These are phyloP conservation scores for Suillus lakei DNA, from an alignment of 768 basidiomycete genomes.

Conservation along the genomic window DNA sequence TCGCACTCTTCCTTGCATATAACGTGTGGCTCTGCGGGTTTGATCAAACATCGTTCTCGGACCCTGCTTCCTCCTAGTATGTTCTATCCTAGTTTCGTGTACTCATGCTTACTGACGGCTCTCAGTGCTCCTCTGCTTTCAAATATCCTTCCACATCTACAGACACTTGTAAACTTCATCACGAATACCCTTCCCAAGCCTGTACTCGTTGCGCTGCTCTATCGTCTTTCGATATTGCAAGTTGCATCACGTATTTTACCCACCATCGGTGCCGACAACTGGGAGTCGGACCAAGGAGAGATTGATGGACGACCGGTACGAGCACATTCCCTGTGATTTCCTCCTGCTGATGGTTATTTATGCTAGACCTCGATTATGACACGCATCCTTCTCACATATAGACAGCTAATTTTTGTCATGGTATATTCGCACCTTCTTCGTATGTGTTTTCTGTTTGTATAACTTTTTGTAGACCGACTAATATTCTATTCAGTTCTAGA, in stretches of 20 bases:
- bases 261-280: slow-evolving; percentile 81
- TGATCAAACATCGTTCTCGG: slow-evolving; percentile 72
- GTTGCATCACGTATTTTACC: slow-evolving; percentile 83
- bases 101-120: slow-evolving; percentile 13
- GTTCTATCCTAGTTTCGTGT: slow-evolving; percentile 29
- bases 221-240: slow-evolving; percentile 81
- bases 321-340: slow-evolving; percentile 7
- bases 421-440: slow-evolving; percentile 87
- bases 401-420: slow-evolving; percentile 83
- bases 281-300: slow-evolving; percentile 69
- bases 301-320: slow-evolving; percentile 72
- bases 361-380: slow-evolving; percentile 77
- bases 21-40: slow-evolving; percentile 91
- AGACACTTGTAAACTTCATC: slow-evolving; percentile 79
- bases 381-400: slow-evolving; percentile 76
- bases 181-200: slow-evolving; percentile 87
- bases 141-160: slow-evolving; percentile 82
- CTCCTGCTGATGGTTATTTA: background rate
- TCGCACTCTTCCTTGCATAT: slow-evolving; percentile 88
- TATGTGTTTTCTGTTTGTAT: slow-evolving; percentile 43
- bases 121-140: slow-evolving; percentile 73
- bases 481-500: slow-evolving; percentile 67
- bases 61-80: slow-evolving; percentile 79
- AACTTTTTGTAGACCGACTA: slow-evolving; percentile 4
- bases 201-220: slow-evolving; percentile 76